These are phyloP conservation scores for Ramularia endophylla DNA, from an alignment of 2,329 filamentous ascomycete genomes.

Conservation along the genomic window DNA sequence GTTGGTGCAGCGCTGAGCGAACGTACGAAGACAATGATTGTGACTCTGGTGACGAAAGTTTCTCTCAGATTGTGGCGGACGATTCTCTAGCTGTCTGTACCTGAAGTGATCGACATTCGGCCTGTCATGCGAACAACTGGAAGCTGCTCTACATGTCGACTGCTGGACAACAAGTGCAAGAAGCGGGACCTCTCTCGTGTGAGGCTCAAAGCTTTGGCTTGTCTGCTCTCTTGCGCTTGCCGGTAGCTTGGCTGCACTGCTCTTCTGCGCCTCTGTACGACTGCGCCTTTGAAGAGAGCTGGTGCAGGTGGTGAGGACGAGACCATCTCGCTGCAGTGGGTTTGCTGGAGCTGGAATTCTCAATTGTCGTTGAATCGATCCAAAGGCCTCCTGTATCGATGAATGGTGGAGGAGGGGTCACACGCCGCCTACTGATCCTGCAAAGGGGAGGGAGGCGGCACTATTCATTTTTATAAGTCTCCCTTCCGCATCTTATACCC, in stretches of 20 bases:
- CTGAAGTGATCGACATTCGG: neutral
- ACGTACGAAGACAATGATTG: neutral
- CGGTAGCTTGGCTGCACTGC: slow-evolving; percentile 12
- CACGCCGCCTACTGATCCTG: slow-evolving; percentile 18
- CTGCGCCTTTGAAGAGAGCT: neutral
- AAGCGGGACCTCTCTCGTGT: slow-evolving; percentile 79
- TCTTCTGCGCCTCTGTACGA: slow-evolving; percentile 3
- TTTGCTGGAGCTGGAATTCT: slow-evolving; percentile 5
- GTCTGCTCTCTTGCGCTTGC: slow-evolving; percentile 50
- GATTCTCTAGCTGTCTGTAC: slow-evolving; percentile 1
- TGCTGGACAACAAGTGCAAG: slow-evolving; percentile 15
- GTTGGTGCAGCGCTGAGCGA: slow-evolving; percentile 5
- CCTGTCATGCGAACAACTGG: neutral
- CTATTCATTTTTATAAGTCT: slow-evolving; percentile 38
- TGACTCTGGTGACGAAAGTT: neutral
- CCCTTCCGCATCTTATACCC: slow-evolving; percentile 3
- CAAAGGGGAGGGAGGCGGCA: slow-evolving; percentile 25
- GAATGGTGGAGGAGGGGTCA: slow-evolving; percentile 22
- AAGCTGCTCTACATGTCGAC: neutral
- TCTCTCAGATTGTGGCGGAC: neutral
- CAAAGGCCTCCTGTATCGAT: slow-evolving; percentile 4
- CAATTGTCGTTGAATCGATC: slow-evolving; percentile 2
- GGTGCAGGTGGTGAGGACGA: slow-evolving; percentile 9
- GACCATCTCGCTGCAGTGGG: neutral
- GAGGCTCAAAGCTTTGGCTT: slow-evolving; percentile 94